Percentiles rank a stretch among this genome's conserved stretches.
Evolutionary conservation across 106 monocot genomes (phyloP).

Genomic region (Dendrobium catenatum): DNA sequence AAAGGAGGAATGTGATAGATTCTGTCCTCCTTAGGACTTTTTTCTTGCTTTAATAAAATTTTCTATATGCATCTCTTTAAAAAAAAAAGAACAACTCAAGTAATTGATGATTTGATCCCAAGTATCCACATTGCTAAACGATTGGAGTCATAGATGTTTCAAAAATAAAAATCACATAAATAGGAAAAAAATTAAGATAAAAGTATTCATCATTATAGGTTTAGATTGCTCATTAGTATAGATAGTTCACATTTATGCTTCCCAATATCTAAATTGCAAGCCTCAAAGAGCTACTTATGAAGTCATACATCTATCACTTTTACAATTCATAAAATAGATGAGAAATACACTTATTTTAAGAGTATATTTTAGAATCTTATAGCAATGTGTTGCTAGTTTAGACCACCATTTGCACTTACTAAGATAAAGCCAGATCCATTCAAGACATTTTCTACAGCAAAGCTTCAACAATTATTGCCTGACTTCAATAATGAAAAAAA

Average conservation of each 20-base stretch:
- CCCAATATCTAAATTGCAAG: neutral
- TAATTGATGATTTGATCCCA: neutral
- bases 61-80: too few species aligned
- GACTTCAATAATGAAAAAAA: neutral
- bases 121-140: neutral
- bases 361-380: conserved; percentile 31
- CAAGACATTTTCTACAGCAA: conserved; percentile 28
- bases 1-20: too few species aligned
- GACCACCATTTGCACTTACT: conserved; percentile 85
- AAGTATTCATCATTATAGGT: neutral
- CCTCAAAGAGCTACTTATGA: neutral
- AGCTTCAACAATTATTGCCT: conserved; percentile 1
- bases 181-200: neutral
- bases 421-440: conserved; percentile 51
- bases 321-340: neutral
- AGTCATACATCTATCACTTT: neutral
- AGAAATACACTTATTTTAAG: neutral
- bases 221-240: neutral
- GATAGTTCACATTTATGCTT: neutral
- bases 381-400: conserved; percentile 92
- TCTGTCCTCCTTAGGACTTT: too few species aligned
- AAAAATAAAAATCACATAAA: neutral
- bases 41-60: too few species aligned
- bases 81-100: neutral
- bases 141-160: neutral